Percentiles rank a stretch among this genome's conserved stretches.
Conservation (phyloP, 257 asterid genomes). For the Cruciata laevipes region DNA sequence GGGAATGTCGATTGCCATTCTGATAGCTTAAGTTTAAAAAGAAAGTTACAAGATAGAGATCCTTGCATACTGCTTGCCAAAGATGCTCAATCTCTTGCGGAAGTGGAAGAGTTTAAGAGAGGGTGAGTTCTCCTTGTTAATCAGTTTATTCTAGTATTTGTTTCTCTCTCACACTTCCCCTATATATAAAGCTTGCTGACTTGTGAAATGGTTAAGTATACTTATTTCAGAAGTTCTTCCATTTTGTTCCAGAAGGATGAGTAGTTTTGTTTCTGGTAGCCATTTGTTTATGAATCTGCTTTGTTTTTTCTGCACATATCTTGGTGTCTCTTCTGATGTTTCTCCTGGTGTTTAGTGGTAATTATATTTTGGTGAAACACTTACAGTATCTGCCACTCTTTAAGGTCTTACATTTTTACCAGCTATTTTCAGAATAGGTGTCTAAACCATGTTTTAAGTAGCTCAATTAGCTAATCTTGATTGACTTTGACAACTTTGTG, state of each 20-base stretch:
- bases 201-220: background rate
- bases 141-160: conserved; percentile 10
- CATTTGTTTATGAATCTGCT: background rate
- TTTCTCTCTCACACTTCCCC: background rate
- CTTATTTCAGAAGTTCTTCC: background rate
- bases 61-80: conserved; percentile 48
- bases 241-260: background rate
- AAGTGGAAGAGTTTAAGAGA: conserved; percentile 70
- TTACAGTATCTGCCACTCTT: background rate
- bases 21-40: conserved; percentile 46
- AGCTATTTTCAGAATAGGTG: background rate
- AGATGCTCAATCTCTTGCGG: conserved; percentile 47
- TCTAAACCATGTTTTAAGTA: background rate
- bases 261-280: background rate
- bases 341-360: background rate
- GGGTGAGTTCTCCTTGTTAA: conserved; percentile 42
- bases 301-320: background rate
- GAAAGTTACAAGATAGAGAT: conserved; percentile 36
- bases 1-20: conserved; percentile 30
- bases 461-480: background rate
- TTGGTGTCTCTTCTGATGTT: background rate
- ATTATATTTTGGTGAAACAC: background rate
- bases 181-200: background rate
- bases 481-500: conserved; percentile 10
- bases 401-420: background rate